Base-by-base conservation (phyloP, 345 rosid genomes). In the Mallotus nudiflorus region DNA sequence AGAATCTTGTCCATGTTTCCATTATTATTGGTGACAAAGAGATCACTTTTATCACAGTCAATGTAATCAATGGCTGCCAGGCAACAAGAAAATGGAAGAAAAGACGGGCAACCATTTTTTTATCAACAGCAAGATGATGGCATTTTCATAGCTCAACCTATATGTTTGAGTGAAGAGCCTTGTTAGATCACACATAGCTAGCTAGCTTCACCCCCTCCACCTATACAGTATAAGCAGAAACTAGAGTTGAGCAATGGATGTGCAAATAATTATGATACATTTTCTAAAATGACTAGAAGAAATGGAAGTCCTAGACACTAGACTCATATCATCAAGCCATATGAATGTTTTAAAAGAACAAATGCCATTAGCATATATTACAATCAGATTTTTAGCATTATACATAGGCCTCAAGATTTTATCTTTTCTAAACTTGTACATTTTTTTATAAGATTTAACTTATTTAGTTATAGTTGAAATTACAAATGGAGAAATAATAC, bases 221-320 rank as follows among this genome's bases (percentile, higher is more conserved):
- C 89, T 87, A 74, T n/a, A 64, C 63, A 40, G 53, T 31, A 19
- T 10, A 18, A 25, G 31, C 9, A 29, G 22, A 60, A 55, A 37
- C 42, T 52, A 56, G 49, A 69, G 25, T 58, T 27, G 18, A 31
- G 27, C 45, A 20, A 20, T 55, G 75, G 68, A 70, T 72, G 65
- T 62, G 42, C 42, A 60, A 45, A 62, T 54, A 39, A 65, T 37
- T 49, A 50, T 44, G 58, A 24, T 16, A 13, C 2, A 24, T 6
- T 22, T 53, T 53, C 5, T 16, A 4, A 15, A 48, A 28, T 55
- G 20, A 58, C 31, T 22, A 15, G 33, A 8, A 58, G 22, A 58
- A 29, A 31, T 33, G 22, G 62, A 58, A 16, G 12, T 18, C 20
- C 20, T 29, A 58, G 42, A 58, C 20, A 18, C 24, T 24, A 58